Percentiles rank a stretch among this genome's conserved stretches.
Conservation (phyloP, 768 basidiomycete species). For the Leccinellum luteum region DNA sequence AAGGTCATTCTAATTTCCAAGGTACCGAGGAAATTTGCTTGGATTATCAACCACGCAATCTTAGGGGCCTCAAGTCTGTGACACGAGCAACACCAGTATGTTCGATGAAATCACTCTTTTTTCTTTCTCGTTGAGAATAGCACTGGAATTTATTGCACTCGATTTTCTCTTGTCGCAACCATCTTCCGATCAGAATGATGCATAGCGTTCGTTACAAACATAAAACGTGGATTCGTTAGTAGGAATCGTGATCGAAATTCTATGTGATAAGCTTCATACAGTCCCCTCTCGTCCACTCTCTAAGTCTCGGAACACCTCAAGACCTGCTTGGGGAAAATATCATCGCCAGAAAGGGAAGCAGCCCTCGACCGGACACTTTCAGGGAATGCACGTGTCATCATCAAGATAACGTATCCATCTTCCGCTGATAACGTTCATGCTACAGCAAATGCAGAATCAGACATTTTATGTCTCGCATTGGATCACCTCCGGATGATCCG, state of each 20-base stretch:
- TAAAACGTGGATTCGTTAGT: not conserved
- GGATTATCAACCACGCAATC: slow-evolving; percentile 2
- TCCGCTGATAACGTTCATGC: slow-evolving; percentile 23
- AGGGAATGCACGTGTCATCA: slow-evolving; percentile 20
- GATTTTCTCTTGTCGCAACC: not conserved
- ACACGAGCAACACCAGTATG: not conserved
- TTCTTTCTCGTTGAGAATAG: not conserved
- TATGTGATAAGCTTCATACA: slow-evolving; percentile 4
- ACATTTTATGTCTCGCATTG: slow-evolving; percentile 7
- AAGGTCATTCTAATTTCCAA: slow-evolving; percentile 2
- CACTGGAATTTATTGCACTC: not conserved
- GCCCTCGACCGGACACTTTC: slow-evolving; percentile 7
- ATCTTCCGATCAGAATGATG: not conserved
- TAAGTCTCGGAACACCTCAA: slow-evolving; percentile 4
- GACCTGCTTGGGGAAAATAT: slow-evolving; percentile 11
- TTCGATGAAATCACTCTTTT: not conserved
- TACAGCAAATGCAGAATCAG: slow-evolving; percentile 26
- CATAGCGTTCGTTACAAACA: not conserved
- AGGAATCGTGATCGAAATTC: not conserved
- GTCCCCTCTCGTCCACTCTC: not conserved
- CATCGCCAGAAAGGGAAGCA: slow-evolving; percentile 13
- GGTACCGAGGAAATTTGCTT: slow-evolving; percentile 3
- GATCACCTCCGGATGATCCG: slow-evolving; percentile 28
- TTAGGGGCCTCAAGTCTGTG: not conserved
- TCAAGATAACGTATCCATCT: slow-evolving; percentile 17